These are phyloP conservation scores for Croton laevigatus DNA, from an alignment of 441 rosid species.

Conservation along the genomic window DNA sequence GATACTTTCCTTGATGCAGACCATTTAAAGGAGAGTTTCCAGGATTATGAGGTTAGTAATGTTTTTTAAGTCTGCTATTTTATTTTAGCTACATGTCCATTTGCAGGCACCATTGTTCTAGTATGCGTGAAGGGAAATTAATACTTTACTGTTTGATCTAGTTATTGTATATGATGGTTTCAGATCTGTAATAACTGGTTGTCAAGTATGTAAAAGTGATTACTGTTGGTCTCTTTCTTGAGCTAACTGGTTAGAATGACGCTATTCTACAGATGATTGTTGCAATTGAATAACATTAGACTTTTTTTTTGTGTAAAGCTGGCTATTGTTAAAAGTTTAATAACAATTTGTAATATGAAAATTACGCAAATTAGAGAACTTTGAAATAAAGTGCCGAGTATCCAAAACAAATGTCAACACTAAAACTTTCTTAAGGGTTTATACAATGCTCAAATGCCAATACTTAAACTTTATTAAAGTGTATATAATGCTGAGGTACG, in stretches of 20 bases:
- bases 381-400: not conserved
- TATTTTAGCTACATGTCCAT: not conserved
- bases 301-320: not conserved
- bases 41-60: slow-evolving; percentile 66
- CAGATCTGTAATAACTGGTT: not conserved
- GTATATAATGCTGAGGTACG: not conserved
- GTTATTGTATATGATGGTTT: not conserved
- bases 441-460: no score
- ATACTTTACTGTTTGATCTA: not conserved
- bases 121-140: not conserved
- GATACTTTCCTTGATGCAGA: slow-evolving; percentile 84
- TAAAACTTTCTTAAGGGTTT: not conserved
- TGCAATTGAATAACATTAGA: not conserved
- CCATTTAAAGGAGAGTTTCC: slow-evolving; percentile 76
- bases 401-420: not conserved
- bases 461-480: no score
- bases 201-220: not conserved
- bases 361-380: not conserved
- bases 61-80: slow-evolving; percentile 2
- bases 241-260: not conserved
- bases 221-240: not conserved
- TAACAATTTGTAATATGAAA: not conserved
- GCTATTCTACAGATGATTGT: not conserved
- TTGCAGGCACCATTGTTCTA: not conserved
- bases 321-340: not conserved